phyloP scores from a whole-genome alignment of 345 rosid species.

The Raphanus raphanistrum region DNA sequence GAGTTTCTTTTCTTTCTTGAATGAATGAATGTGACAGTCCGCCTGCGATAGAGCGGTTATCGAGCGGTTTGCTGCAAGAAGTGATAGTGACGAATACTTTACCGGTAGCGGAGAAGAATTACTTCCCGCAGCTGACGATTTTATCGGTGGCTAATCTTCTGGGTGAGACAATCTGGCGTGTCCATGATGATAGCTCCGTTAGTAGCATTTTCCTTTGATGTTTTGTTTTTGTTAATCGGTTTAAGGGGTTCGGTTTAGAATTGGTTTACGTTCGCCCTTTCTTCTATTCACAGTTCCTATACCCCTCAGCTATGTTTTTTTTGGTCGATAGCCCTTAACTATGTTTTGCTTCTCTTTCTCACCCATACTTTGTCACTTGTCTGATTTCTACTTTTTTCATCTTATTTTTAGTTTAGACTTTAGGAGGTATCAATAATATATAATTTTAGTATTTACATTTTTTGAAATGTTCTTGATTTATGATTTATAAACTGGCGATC shows the following conservation, averaged over 20 bases:
- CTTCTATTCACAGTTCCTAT: neutral
- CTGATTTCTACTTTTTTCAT: neutral
- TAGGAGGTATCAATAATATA: neutral
- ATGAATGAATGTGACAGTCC: conserved; percentile 48
- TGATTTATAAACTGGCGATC: neutral
- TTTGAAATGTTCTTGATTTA: neutral
- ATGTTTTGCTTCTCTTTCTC: conserved; percentile 15
- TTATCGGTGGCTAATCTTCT: conserved; percentile 77
- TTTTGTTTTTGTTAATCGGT: neutral
- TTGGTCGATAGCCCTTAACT: conserved; percentile 3
- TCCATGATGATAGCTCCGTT: conserved; percentile 82
- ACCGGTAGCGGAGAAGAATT: conserved; percentile 68
- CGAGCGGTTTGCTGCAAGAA: conserved; percentile 77
- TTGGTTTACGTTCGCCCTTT: neutral
- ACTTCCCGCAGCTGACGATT: conserved; percentile 75
- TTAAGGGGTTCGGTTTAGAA: conserved; percentile 13
- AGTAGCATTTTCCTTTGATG: conserved; percentile 63
- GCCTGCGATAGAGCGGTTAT: conserved; percentile 80
- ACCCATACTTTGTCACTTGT: neutral
- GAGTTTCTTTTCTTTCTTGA: neutral
- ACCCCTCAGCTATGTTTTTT: conserved; percentile 13
- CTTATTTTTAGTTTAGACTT: neutral
- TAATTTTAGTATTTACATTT: neutral
- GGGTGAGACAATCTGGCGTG: conserved; percentile 90
- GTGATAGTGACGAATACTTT: conserved; percentile 78